Evolutionary conservation across 106 monocot species (phyloP), one percentile per base, ranked within the genome.

Genomic region (Allium cepa): DNA sequence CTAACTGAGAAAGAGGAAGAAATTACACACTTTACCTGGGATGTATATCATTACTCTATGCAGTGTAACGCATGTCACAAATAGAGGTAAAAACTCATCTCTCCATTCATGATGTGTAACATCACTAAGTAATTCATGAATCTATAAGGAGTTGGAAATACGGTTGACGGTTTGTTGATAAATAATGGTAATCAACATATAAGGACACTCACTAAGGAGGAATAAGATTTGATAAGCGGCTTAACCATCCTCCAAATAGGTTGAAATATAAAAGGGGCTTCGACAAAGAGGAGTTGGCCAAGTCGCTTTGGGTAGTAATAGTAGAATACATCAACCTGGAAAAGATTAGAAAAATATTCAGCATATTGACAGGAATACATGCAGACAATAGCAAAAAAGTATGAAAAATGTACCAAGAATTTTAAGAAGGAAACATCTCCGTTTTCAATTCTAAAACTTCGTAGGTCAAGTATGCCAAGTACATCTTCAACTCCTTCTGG

Each of bases 281-380:
- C 92, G 18, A 97, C 88, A 61, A 92, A 89, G 46, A 97, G 84
- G 15, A 97, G 86, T 63, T 89, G 86, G 17, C 86, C 82, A 13
- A 97, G 88, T 66, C 92, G 75, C 73, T 78, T 97, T 36, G 92
- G 96, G 59, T 97, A 97, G 73, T 97, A 97, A 71, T 81, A 80
- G 56, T 97, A 97, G 69, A 97, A 92, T 16, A 87, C 96, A 66
- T 92, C 86, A 49, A 97, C 83, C 96, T 97, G 79, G 51, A 64
- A 56, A 62, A 15, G 26, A 56, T 17, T 17, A 62, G 8, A 64
- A 57, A 46, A 50, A 49, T 36, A 36, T 36, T 36, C 36, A 36
- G 36, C 36, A 36, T 36, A 36, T 1, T 36, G 36, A 36, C 3
- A 36, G 36, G 22, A 22, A 36, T 36, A 36, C 36, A 36, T 36